These are phyloP conservation scores for Fraxinus nigra DNA, from an alignment of 305 asterid genomes.

Conservation along the genomic window DNA sequence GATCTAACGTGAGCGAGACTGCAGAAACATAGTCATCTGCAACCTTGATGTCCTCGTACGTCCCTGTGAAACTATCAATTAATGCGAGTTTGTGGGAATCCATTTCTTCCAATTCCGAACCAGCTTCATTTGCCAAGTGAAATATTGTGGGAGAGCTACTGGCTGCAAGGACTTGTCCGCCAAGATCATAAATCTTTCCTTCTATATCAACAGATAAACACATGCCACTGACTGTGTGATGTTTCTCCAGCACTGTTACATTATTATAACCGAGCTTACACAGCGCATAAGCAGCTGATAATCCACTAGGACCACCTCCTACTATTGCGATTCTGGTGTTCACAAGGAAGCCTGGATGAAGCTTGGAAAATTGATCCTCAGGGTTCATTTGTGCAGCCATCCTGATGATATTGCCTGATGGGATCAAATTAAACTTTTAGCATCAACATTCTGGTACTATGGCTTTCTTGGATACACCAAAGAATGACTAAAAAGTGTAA, in stretches of 20 bases:
- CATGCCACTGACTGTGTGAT: constrained; percentile 83
- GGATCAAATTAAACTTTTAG: background rate
- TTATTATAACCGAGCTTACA: constrained; percentile 67
- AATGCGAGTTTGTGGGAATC: constrained; percentile 67
- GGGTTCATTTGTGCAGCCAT: constrained; percentile 35
- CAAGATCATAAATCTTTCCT: constrained; percentile 80
- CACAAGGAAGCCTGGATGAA: constrained; percentile 64
- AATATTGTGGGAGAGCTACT: constrained; percentile 83
- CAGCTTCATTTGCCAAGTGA: constrained; percentile 66
- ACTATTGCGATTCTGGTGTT: constrained; percentile 58
- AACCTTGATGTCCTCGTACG: constrained; percentile 60
- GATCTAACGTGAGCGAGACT: constrained; percentile 68
- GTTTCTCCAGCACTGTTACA: constrained; percentile 68
- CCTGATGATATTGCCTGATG: constrained; percentile 13
- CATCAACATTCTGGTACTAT: background rate
- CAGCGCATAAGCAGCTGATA: constrained; percentile 78
- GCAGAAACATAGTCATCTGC: constrained; percentile 82
- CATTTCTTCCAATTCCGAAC: constrained; percentile 70
- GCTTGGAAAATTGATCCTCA: constrained; percentile 58
- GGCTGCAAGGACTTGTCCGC: constrained; percentile 95
- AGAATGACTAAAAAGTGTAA: background rate
- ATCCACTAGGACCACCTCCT: constrained; percentile 93
- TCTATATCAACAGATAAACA: constrained; percentile 75
- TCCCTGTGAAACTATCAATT: constrained; percentile 66
- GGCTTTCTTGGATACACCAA: background rate